Evolutionary conservation across 2,329 filamentous ascomycete genomes (phyloP), one percentile per base, ranked within the genome.

Genomic region (Fusarium sp.): DNA sequence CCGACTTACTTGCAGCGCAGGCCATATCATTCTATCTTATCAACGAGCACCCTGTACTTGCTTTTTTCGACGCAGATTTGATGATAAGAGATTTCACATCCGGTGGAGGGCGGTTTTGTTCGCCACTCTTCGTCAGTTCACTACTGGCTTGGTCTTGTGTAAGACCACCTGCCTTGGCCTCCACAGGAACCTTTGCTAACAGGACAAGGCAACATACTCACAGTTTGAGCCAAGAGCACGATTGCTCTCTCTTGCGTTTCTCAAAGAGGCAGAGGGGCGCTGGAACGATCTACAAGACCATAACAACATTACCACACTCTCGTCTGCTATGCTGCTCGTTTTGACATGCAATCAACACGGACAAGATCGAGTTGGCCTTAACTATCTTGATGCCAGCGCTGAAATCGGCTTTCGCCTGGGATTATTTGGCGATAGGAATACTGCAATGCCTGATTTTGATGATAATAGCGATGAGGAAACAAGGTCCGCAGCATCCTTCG

Each of bases 111-210:
- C 60, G 60, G 4, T 65, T 65, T 20, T 65, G 62, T 4, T 60
- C 62, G 6, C 53, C 39, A 1, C 39, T 65, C 2, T 43, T 65
- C 2, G 47, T 65, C 3, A 65, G 53, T 19, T 48, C 62, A 3
- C 28, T 65, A 6, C 60, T 65, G 20, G 60, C 62, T 14, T 65
- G 60, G 60, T 48, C 44, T 2, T 65, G 62, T 2, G 62, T 60
- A 54, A 47, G 62, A n/a, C 17, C 4, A 14, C 12, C 1, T 5
- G n/a, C 3, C 12, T 2, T 15, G 4, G 15, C 9, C 26, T 8
- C 4, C 3, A 34, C 6, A 5, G 9, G 1, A 0, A n/a, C 1
- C 1, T 5, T 19, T 4, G 2, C 36, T 64, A 2, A 64, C 17
- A 20, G 0, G 17, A 1, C 0, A 2, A 64, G 61, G 59, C 61